These are phyloP conservation scores for Logfia minima DNA, from an alignment of 129 eudicot genomes.

Conservation along the genomic window DNA sequence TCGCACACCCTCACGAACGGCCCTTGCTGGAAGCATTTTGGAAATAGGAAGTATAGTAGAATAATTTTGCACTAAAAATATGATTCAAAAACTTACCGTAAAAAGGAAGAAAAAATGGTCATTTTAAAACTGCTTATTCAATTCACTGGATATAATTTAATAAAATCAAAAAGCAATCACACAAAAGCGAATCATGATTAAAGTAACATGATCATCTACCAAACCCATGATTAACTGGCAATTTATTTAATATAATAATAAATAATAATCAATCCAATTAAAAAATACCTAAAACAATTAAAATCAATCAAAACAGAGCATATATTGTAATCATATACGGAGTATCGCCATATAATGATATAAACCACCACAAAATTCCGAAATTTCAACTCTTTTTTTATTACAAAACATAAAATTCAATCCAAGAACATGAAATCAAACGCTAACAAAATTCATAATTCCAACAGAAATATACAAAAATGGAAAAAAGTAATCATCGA, in stretches of 20 bases:
- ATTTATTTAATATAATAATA: neutral
- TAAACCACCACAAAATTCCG: neutral
- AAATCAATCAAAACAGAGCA: conserved; percentile 2
- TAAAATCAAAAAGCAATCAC: conserved; percentile 25
- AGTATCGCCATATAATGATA: too few species aligned
- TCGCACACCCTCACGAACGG: too few species aligned
- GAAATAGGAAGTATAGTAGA: too few species aligned
- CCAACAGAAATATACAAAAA: neutral
- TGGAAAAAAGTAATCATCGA: neutral
- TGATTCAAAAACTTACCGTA: neutral
- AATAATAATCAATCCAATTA: neutral
- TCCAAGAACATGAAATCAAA: conserved; percentile 15
- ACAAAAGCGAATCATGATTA: conserved; percentile 26
- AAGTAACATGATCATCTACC: conserved; percentile 24
- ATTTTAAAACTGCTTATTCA: neutral
- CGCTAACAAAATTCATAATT: conserved; percentile 8
- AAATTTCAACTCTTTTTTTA: neutral
- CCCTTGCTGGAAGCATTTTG: too few species aligned
- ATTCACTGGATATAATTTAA: conserved; percentile 1
- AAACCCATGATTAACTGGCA: conserved; percentile 7
- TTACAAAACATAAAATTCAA: neutral
- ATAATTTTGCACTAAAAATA: too few species aligned
- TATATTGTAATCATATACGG: too few species aligned
- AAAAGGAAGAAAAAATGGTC: neutral
- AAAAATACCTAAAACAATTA: neutral